These are phyloP conservation scores for Rhytidhysteron rufulum DNA, from an alignment of 2,329 filamentous ascomycete genomes.

Conservation along the genomic window DNA sequence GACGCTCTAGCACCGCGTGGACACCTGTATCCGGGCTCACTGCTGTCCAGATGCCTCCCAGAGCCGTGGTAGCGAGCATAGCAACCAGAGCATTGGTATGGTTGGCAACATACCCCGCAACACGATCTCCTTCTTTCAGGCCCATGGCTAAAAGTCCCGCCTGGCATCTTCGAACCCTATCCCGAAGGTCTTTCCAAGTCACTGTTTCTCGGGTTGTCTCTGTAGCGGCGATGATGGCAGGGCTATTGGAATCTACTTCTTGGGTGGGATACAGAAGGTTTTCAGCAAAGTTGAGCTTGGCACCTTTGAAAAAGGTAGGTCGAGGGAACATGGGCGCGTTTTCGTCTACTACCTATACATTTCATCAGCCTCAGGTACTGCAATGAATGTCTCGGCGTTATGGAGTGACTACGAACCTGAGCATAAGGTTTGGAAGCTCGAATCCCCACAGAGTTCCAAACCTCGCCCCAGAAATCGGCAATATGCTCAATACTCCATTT, in stretches of 20 bases:
- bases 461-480: slow-evolving; percentile 75
- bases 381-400: no score
- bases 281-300: slow-evolving; percentile 87
- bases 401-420: slow-evolving; percentile 50
- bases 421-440: slow-evolving; percentile 62
- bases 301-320: slow-evolving; percentile 77
- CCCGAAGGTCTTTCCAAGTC: slow-evolving; percentile 77
- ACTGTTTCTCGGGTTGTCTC: slow-evolving; percentile 64
- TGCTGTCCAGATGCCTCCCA: slow-evolving; percentile 90
- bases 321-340: slow-evolving; percentile 76
- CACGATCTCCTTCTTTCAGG: slow-evolving; percentile 58
- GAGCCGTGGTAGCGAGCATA: slow-evolving; percentile 75
- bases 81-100: slow-evolving; percentile 82
- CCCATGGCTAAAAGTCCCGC: slow-evolving; percentile 65
- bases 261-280: slow-evolving; percentile 79
- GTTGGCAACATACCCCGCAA: slow-evolving; percentile 79
- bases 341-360: slow-evolving; percentile 61
- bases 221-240: slow-evolving; percentile 76
- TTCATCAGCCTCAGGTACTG: slow-evolving; percentile 12
- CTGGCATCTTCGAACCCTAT: slow-evolving; percentile 71
- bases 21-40: slow-evolving; percentile 92
- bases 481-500: slow-evolving; percentile 79
- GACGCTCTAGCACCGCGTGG: slow-evolving; percentile 81
- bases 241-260: slow-evolving; percentile 53
- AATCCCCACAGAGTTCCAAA: slow-evolving; percentile 80